Conservation (phyloP, 2,329 filamentous ascomycete genomes). For the Ciborinia camelliae region DNA sequence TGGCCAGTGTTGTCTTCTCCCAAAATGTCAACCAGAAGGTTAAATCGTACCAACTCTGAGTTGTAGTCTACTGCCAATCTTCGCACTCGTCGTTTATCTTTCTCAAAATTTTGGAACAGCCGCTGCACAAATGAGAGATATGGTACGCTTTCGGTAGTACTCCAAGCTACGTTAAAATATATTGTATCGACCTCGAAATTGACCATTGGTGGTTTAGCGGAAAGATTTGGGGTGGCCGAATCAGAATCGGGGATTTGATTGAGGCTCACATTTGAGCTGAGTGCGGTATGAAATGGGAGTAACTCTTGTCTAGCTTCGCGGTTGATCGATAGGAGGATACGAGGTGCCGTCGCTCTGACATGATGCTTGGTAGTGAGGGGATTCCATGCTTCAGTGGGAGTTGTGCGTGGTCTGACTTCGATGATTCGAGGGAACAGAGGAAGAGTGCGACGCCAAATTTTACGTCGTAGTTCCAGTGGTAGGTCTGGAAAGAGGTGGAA, state of each 20-base stretch:
- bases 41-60: background rate
- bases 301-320: background rate
- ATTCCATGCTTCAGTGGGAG: slow-evolving; percentile 1
- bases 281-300: background rate
- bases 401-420: slow-evolving; percentile 5
- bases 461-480: background rate
- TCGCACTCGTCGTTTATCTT: background rate
- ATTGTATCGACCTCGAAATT: background rate
- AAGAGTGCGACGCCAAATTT: background rate
- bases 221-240: background rate
- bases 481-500: background rate
- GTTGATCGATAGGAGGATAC: background rate
- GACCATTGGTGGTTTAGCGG: background rate
- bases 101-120: background rate
- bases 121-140: slow-evolving; percentile 6
- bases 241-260: background rate
- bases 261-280: background rate
- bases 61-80: background rate
- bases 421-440: slow-evolving; percentile 9
- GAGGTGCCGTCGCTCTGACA: background rate
- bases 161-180: slow-evolving; percentile 8
- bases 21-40: background rate
- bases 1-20: background rate
- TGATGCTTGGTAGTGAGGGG: slow-evolving; percentile 6
- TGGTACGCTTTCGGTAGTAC: background rate